Evolutionary conservation across 768 basidiomycete genomes (phyloP).

Genomic region (Pleurotus tuoliensis): DNA sequence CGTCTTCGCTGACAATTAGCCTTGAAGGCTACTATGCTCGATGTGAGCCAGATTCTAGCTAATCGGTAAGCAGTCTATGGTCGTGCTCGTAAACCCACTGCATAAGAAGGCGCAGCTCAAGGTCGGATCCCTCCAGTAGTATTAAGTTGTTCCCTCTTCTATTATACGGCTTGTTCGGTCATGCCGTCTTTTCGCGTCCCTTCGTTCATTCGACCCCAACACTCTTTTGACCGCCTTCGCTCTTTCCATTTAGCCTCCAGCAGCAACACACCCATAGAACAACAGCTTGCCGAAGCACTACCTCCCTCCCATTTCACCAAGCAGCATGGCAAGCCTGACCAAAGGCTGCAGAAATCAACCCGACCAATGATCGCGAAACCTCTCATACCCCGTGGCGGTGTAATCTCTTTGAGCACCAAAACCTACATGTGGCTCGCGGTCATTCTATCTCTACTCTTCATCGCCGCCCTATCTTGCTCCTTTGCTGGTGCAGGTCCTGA

Average conservation of each 20-base stretch:
- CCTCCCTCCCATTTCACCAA: slow-evolving; percentile 7
- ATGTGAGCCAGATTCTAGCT: too few species aligned
- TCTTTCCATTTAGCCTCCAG: slow-evolving; percentile 38
- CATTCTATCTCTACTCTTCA: slow-evolving; percentile 44
- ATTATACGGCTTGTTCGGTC: slow-evolving; percentile 3
- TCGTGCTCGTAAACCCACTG: too few species aligned
- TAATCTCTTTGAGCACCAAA: background rate
- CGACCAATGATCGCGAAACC: background rate
- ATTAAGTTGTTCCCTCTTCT: background rate
- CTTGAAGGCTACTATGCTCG: too few species aligned
- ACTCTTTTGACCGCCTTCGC: slow-evolving; percentile 36
- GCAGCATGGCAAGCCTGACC: background rate
- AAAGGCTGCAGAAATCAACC: background rate
- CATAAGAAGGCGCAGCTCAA: too few species aligned
- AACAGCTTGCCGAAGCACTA: slow-evolving; percentile 15
- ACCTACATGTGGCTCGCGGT: slow-evolving; percentile 30
- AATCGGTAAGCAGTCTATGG: too few species aligned
- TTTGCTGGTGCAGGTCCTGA: slow-evolving; percentile 44
- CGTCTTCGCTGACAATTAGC: too few species aligned
- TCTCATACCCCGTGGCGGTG: background rate
- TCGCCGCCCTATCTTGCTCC: slow-evolving; percentile 41
- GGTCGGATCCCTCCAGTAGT: too few species aligned
- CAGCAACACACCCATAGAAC: slow-evolving; percentile 11
- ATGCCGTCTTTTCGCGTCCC: slow-evolving; percentile 27
- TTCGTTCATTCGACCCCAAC: slow-evolving; percentile 25